Base-by-base conservation (phyloP, 2,329 filamentous ascomycete species). In the Paecilomyces dactylethromorphus region DNA sequence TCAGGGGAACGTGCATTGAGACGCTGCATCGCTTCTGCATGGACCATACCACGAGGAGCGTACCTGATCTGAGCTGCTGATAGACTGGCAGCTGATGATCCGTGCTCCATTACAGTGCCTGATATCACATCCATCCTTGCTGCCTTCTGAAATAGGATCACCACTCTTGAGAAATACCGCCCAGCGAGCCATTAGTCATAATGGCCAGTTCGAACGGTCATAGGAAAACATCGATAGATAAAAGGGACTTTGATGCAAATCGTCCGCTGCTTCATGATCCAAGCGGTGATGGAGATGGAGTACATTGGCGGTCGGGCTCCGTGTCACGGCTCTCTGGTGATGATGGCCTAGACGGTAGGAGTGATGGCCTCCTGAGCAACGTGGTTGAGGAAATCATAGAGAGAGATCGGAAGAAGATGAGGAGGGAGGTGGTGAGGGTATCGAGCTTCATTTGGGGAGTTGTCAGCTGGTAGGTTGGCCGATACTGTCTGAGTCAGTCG, bases 361-460 rank as follows among this genome's bases (percentile, higher is more conserved):
- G 67, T n/a, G 72, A 73, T 54, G 73, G 73, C 8, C 82, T 87
- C 68, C 81, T 87, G 68, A 83, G 79, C 59, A 79, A 86, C 65
- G 82, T 87, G 11, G 84, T 84, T 31, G 82, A 83, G 57, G 84
- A 82, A 64, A 84, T 87, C 64, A 78, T 82, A 57, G 80, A 82
- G 63, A 79, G 82, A 59, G 84, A 87, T 69, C 78, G 83, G 59
- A 70, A 73, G 65, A 79, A 74, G 62, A 78, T 87, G 76, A 79
- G 79, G 62, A 79, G 76, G 63, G 77, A 84, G 63, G 71, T 81
- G 7, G 67, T 80, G 3, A 78, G 84, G 57, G 81, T 84, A 62
- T 67, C 79, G 59, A 84, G 82, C 70, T 87, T 87, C 69, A 74
- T 73, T 31, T 86, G 82, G 81, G 84, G 84, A 35, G 77, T 87